Evolutionary conservation across 495 filamentous ascomycete genomes (phyloP).

Genomic region (Podospora bellae-mahoneyi): DNA sequence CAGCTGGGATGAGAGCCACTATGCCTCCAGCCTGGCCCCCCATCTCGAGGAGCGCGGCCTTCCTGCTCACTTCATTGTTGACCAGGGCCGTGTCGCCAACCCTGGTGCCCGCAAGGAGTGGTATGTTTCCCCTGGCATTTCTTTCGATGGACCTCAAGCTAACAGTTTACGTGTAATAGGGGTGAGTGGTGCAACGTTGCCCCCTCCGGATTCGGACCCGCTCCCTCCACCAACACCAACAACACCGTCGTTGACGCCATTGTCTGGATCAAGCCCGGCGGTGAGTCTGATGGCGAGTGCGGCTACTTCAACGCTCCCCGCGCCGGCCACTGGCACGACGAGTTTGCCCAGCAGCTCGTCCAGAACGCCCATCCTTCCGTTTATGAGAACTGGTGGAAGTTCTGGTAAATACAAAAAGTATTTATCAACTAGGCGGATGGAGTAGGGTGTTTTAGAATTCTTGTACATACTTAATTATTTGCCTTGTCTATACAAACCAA

Average conservation of each 20-base stretch:
- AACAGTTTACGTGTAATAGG: slow-evolving; percentile 22
- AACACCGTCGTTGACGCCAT: slow-evolving; percentile 64
- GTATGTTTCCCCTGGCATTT: slow-evolving; percentile 25
- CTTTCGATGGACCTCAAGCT: not conserved
- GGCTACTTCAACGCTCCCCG: slow-evolving; percentile 58
- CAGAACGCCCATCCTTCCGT: slow-evolving; percentile 55
- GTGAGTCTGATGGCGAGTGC: slow-evolving; percentile 71
- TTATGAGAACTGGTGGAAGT: slow-evolving; percentile 7
- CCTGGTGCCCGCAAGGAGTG: slow-evolving; percentile 57
- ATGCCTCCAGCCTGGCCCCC: slow-evolving; percentile 61
- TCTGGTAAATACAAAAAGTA: not conserved
- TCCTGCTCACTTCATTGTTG: slow-evolving; percentile 60
- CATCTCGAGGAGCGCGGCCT: slow-evolving; percentile 56
- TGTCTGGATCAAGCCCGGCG: slow-evolving; percentile 77
- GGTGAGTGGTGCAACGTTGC: slow-evolving; percentile 79
- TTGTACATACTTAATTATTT: slow-evolving; percentile 5
- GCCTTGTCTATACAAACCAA: not conserved
- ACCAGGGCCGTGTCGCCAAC: slow-evolving; percentile 42
- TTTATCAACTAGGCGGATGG: not conserved
- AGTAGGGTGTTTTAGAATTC: slow-evolving; percentile 3
- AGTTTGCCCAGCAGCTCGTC: slow-evolving; percentile 63
- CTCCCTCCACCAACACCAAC: slow-evolving; percentile 58
- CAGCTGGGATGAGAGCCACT: slow-evolving; percentile 61
- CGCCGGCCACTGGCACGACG: slow-evolving; percentile 70
- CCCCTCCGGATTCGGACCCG: slow-evolving; percentile 63